Base-by-base conservation (phyloP, 305 asterid species). In the Fraxinus velutina region DNA sequence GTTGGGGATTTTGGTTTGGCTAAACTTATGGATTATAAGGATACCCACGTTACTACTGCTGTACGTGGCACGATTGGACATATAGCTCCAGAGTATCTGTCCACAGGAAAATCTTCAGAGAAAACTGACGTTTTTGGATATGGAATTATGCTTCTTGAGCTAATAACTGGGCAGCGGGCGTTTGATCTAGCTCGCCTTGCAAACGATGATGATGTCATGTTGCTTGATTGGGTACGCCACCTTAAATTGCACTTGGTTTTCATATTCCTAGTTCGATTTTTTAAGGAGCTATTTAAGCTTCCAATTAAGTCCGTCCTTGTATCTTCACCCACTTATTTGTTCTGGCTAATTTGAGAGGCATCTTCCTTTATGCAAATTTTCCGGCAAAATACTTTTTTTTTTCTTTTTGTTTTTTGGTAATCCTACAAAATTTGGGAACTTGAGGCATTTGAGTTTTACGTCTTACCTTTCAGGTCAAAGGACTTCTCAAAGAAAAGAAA, bases 1-100 rank as follows among this genome's bases (percentile, higher is more conserved):
- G 92, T 90, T 10, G 93, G 93, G 78, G 93, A 89, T 79, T 90
- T 90, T 74, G 93, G 93, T 66, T 82, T 90, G 90, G 93, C 92
- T 29, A 90, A 86, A 82, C 91, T 90, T 13, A 89, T 90, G 92
- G 93, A 89, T 79, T 86, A 90, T 78, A 87, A 90, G 86, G 93
- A 90, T 72, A 89, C 92, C 33, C 92, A 90, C 80, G 93, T 90
- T 24, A 87, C 92, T 2, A 88, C 91, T 2, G 88, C 90, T 52
- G 89, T 90, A 17, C 89, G 90, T 7, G 91, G 92, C 70, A 90
- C 91, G 29, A 90, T 90, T n/a, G 91, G 91, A 19, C 93, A 88
- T 76, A 90, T 88, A 57, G 92, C 92, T 72, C 92, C 92, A 4
- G 92, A 90, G 84, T 90, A 90, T 84, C 84, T 90, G 6, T 90